Conservation (phyloP, 2,329 filamentous ascomycete genomes). For the Albophoma yamanashiensis region DNA sequence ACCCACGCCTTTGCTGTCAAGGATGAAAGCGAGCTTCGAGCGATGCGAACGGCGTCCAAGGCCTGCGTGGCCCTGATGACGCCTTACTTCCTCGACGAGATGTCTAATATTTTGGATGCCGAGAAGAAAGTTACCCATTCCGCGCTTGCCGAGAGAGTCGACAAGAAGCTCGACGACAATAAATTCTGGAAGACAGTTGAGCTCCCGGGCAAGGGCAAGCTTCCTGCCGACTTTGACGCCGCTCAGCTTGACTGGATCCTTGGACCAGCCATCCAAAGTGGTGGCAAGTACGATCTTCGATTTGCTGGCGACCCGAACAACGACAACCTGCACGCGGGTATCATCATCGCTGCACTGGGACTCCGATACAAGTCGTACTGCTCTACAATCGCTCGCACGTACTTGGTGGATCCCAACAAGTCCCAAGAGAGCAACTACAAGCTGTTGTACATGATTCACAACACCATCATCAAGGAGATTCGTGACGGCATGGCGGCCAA, state of each 20-base stretch:
- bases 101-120: slow-evolving; percentile 90
- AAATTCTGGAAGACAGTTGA: slow-evolving; percentile 85
- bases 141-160: slow-evolving; percentile 73
- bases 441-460: slow-evolving; percentile 73
- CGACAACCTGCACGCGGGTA: slow-evolving; percentile 75
- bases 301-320: slow-evolving; percentile 70
- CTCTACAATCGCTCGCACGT: slow-evolving; percentile 84
- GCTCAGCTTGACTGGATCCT: slow-evolving; percentile 90
- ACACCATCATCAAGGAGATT: slow-evolving; percentile 81
- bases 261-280: slow-evolving; percentile 84
- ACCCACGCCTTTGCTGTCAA: slow-evolving; percentile 80
- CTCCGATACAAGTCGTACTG: slow-evolving; percentile 94
- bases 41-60: slow-evolving; percentile 88
- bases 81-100: slow-evolving; percentile 95
- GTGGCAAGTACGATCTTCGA: slow-evolving; percentile 87
- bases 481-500: slow-evolving; percentile 78
- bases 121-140: slow-evolving; percentile 97
- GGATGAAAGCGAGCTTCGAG: slow-evolving; percentile 85
- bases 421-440: slow-evolving; percentile 92
- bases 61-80: slow-evolving; percentile 92
- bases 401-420: slow-evolving; percentile 94
- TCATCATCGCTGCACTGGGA: slow-evolving; percentile 87
- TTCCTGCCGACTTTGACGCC: slow-evolving; percentile 79
- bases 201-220: slow-evolving; percentile 59
- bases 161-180: slow-evolving; percentile 81